phyloP scores from a whole-genome alignment of 257 asterid species.

The Dorcoceras hygrometricum region DNA sequence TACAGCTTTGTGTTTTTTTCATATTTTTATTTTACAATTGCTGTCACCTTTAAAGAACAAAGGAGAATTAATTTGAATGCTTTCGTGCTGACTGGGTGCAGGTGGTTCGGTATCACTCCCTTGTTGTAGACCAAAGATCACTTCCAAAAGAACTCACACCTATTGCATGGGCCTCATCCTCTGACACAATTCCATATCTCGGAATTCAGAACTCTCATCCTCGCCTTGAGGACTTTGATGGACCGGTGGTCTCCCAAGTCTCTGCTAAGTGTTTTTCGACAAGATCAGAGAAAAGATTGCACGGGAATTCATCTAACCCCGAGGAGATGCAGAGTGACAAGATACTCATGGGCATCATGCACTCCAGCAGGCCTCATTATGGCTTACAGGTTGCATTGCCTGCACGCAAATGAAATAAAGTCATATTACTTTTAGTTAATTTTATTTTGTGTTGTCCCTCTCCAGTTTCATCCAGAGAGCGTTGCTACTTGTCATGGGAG shows the following conservation, averaged over 20 bases:
- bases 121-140: constrained; percentile 74
- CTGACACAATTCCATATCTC: constrained; percentile 56
- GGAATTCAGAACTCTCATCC: constrained; percentile 38
- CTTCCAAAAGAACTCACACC: constrained; percentile 89
- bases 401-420: constrained; percentile 5
- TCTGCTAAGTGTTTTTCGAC: constrained; percentile 33
- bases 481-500: constrained; percentile 80
- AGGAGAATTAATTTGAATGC: neutral
- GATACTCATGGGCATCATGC: constrained; percentile 96
- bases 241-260: constrained; percentile 25
- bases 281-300: constrained; percentile 31
- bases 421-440: constrained; percentile 12
- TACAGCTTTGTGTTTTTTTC: too few species aligned
- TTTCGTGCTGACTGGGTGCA: constrained; percentile 30
- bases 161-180: constrained; percentile 86
- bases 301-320: constrained; percentile 35
- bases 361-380: constrained; percentile 82
- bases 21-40: neutral
- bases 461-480: constrained; percentile 97
- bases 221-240: constrained; percentile 35
- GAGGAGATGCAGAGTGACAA: constrained; percentile 37
- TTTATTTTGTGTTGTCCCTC: constrained; percentile 16
- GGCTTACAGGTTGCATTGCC: constrained; percentile 75
- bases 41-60: neutral
- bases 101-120: constrained; percentile 98